These are phyloP conservation scores for Prototheca cutis DNA, from an alignment of 163 green algal species.

Conservation along the genomic window DNA sequence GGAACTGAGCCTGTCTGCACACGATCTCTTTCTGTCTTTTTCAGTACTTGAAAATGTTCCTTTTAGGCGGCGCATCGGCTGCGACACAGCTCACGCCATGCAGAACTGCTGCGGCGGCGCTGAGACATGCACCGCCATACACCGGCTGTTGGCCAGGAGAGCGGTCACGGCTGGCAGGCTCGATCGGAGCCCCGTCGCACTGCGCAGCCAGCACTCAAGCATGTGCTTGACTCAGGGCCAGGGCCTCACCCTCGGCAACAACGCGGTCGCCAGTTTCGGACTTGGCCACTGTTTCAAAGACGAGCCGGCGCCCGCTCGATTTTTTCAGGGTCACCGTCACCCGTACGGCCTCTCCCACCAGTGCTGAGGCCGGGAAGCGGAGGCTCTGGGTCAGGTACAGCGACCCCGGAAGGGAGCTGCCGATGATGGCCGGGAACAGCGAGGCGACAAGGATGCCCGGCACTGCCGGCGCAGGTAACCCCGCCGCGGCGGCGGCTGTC, in stretches of 20 bases:
- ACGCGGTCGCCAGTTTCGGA: neutral
- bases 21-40: no score
- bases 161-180: no score
- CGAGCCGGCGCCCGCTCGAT: no score
- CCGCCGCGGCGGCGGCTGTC: constrained; percentile 21
- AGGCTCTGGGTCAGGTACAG: constrained; percentile 59
- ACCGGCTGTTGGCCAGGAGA: no score
- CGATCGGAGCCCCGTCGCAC: no score
- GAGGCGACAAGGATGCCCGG: constrained; percentile 60
- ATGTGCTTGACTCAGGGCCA: neutral
- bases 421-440: constrained; percentile 70
- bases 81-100: no score
- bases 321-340: neutral
- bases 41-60: no score
- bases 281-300: neutral
- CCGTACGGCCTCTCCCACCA: constrained; percentile 19
- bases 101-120: no score
- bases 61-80: no score
- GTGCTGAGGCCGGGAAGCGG: constrained; percentile 40
- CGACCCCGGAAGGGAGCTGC: constrained; percentile 45
- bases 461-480: constrained; percentile 33
- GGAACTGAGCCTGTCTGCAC: no score
- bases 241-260: neutral
- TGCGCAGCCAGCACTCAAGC: no score
- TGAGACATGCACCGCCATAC: no score